A percentile compares a stretch with the other conserved stretches of the same genome.
Conservation (phyloP, 2,329 filamentous ascomycete species). For the Trichoderma simmonsii region DNA sequence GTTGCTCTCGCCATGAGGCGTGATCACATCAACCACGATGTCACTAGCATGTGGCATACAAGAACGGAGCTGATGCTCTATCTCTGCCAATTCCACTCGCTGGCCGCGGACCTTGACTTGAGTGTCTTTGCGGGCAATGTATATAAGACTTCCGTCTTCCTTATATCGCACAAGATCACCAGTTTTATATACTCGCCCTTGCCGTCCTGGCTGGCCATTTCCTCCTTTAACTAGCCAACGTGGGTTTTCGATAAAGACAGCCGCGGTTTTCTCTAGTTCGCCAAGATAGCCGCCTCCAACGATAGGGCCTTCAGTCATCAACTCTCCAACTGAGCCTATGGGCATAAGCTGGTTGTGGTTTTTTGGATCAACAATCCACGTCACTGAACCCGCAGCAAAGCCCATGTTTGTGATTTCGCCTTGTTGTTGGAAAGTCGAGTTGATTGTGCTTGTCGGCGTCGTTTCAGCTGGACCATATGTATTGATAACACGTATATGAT, state of each 20-base stretch:
- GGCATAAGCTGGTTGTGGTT: conserved; percentile 2
- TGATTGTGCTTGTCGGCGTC: no score
- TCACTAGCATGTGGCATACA: background rate
- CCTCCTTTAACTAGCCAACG: background rate
- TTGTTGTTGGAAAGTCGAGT: no score
- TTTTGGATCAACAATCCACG: conserved; percentile 15
- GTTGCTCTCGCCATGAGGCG: background rate
- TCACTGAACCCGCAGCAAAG: background rate
- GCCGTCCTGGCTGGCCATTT: background rate
- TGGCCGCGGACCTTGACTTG: conserved; percentile 54
- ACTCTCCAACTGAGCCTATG: background rate
- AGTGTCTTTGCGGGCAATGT: conserved; percentile 3
- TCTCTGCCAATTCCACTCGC: conserved; percentile 43
- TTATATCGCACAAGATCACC: conserved; percentile 34
- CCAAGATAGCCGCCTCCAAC: background rate
- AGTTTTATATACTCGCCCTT: conserved; percentile 23
- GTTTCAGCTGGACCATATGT: background rate
- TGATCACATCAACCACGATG: background rate
- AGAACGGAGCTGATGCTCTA: conserved; percentile 17
- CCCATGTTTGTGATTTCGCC: background rate
- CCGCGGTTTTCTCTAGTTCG: background rate
- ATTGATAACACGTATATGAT: background rate
- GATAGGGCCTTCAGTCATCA: background rate
- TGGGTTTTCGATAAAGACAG: background rate
- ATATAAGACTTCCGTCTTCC: conserved; percentile 23